phyloP scores from a whole-genome alignment of 208 protist genomes.

The Trypanosoma theileri region DNA sequence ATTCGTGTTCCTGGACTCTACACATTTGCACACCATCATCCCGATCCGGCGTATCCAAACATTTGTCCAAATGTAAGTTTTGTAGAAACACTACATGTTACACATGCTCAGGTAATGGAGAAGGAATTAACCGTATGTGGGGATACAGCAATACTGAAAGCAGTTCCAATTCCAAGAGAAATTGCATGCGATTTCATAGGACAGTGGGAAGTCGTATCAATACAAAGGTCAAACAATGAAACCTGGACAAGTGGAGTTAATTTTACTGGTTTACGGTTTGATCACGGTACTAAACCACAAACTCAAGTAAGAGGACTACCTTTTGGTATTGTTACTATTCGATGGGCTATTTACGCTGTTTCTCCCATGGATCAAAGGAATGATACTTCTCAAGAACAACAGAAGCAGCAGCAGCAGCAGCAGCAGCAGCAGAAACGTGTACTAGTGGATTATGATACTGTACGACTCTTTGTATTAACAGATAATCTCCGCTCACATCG shows the following conservation, averaged over 20 bases:
- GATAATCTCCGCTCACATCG: conserved; percentile 66
- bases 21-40: conserved; percentile 53
- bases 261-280: conserved; percentile 68
- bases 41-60: conserved; percentile 65
- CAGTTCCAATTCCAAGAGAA: conserved; percentile 66
- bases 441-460: conserved; percentile 75
- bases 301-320: conserved; percentile 71
- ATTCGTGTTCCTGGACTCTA: conserved; percentile 75
- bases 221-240: conserved; percentile 53
- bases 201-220: conserved; percentile 82
- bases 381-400: conserved; percentile 2
- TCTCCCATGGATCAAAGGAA: conserved; percentile 8
- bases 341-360: conserved; percentile 74
- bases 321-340: conserved; percentile 85
- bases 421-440: conserved; percentile 24
- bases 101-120: conserved; percentile 62
- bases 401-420: neutral
- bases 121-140: conserved; percentile 74
- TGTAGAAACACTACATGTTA: conserved; percentile 69
- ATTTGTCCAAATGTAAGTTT: conserved; percentile 63
- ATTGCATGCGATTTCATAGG: conserved; percentile 64
- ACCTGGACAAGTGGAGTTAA: conserved; percentile 53
- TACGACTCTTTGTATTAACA: conserved; percentile 76
- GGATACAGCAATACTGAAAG: conserved; percentile 53
- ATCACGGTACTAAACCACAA: conserved; percentile 39